Evolutionary conservation across 1,139 yeast genomes (phyloP), one percentile per base, ranked within the genome.

Genomic region (Petasospora rhodanensis): DNA sequence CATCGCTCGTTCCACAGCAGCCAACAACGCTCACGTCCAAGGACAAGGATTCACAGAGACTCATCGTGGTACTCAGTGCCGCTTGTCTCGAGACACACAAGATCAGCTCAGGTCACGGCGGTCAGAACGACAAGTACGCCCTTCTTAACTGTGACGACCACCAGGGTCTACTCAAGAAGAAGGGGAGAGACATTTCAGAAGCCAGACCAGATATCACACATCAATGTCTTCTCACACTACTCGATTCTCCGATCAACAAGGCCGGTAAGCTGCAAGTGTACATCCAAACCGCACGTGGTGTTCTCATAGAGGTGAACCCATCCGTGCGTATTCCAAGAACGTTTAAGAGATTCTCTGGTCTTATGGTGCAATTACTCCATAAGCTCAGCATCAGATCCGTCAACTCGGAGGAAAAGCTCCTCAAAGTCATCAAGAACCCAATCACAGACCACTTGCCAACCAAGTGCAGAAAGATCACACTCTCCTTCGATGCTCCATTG

Each of bases 151-250:
- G 98, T 68, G 98, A 91, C 60, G 98, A 91, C 59, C 98, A 91
- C 59, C 98, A 91, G 64, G 97, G 97, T 12, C 69, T 91, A 37
- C 68, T 91, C 51, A 82, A 93, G 60, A 89, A 87, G 58, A 86
- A 89, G 94, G 95, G 95, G 29, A 74, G 96, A 56, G 97, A 91
- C 58, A 91, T 91, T 47, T 89, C 96, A 28, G 98, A 91, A 58
- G 97, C 96, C 6, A 77, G 98, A 61, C 98, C 98, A 14, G 98
- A 91, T 60, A 91, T 91, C 53, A 89, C 97, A 28, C 98, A 91
- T 58, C 91, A 85, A 61, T 91, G 98, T 67, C 74, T 91, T 34
- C 70, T 91, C 57, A 91, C 98, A 3, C 70, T 91, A 47, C 70
- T 91, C 52, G 98, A 91, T 58, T 85, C 96, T 11, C 98, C 98